phyloP scores from a whole-genome alignment of 257 asterid species.

The Salvia hispanica region DNA sequence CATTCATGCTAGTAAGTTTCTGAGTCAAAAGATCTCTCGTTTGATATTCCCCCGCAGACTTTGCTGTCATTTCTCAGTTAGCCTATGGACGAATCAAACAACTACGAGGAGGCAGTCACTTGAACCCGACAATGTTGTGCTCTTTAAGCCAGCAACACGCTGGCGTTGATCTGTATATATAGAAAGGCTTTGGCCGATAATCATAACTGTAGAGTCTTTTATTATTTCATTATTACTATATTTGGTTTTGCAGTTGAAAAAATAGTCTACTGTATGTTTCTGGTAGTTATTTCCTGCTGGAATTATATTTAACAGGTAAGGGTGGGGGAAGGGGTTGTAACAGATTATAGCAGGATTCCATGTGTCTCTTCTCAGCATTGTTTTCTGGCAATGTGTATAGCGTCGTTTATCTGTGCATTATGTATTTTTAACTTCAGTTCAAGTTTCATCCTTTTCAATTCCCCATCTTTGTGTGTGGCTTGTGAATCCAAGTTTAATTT shows the following conservation, averaged over 20 bases:
- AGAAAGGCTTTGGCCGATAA: slow-evolving; percentile 34
- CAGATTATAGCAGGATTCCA: slow-evolving; percentile 22
- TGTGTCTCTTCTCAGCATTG: neutral
- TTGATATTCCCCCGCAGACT: slow-evolving; percentile 10
- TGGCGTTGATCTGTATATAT: slow-evolving; percentile 50
- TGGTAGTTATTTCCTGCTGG: slow-evolving; percentile 36
- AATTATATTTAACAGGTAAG: slow-evolving; percentile 1
- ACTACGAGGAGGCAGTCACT: slow-evolving; percentile 27
- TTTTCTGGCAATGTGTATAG: slow-evolving; percentile 28
- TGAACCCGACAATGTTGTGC: slow-evolving; percentile 29
- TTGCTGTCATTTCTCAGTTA: slow-evolving; percentile 29
- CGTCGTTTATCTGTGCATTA: slow-evolving; percentile 12
- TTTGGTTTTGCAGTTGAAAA: slow-evolving; percentile 32
- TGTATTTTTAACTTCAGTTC: slow-evolving; percentile 19
- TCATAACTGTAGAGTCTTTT: slow-evolving; percentile 44
- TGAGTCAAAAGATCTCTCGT: slow-evolving; percentile 2
- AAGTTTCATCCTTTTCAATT: neutral
- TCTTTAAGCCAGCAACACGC: slow-evolving; percentile 39
- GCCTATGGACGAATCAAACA: slow-evolving; percentile 28
- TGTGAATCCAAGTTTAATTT: no score
- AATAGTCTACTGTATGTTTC: slow-evolving; percentile 33
- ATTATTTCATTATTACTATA: slow-evolving; percentile 32
- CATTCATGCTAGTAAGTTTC: neutral
- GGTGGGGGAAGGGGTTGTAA: slow-evolving; percentile 17
- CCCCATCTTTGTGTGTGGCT: no score